Conservation (phyloP, 1,139 yeast genomes). For the Saccharomyces hybrid region DNA sequence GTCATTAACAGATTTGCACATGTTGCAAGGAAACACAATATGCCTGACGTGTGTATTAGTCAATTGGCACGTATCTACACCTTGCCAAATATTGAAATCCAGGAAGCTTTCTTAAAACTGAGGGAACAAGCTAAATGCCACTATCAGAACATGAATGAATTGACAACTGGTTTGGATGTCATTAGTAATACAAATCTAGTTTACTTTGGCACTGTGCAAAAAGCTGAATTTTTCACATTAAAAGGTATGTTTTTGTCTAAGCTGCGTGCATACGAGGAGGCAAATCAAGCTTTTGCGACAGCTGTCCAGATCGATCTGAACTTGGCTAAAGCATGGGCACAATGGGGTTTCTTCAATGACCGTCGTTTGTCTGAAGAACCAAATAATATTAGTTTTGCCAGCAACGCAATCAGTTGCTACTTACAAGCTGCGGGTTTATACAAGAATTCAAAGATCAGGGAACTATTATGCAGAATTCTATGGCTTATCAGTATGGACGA, state of each 20-base stretch:
- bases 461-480: constrained; percentile 76
- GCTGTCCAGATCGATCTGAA: constrained; percentile 94
- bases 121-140: constrained; percentile 98
- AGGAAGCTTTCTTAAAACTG: constrained; percentile 90
- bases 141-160: constrained; percentile 77
- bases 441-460: constrained; percentile 86
- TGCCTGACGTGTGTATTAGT: constrained; percentile 93
- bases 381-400: constrained; percentile 74
- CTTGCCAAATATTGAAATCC: constrained; percentile 93
- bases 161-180: constrained; percentile 91
- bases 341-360: constrained; percentile 96
- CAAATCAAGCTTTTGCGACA: constrained; percentile 94
- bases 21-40: constrained; percentile 91
- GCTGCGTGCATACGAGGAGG: constrained; percentile 83
- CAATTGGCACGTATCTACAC: constrained; percentile 92
- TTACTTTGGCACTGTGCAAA: constrained; percentile 93
- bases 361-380: constrained; percentile 80
- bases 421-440: constrained; percentile 95
- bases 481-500: constrained; percentile 95
- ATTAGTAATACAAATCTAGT: constrained; percentile 93
- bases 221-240: constrained; percentile 92
- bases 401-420: constrained; percentile 91
- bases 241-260: constrained; percentile 97
- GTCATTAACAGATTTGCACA: constrained; percentile 97
- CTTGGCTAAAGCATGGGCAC: constrained; percentile 98